Percentiles rank a stretch among this genome's conserved stretches.
phyloP scores from a whole-genome alignment of 441 rosid species.

The Adansonia madagascariensis region DNA sequence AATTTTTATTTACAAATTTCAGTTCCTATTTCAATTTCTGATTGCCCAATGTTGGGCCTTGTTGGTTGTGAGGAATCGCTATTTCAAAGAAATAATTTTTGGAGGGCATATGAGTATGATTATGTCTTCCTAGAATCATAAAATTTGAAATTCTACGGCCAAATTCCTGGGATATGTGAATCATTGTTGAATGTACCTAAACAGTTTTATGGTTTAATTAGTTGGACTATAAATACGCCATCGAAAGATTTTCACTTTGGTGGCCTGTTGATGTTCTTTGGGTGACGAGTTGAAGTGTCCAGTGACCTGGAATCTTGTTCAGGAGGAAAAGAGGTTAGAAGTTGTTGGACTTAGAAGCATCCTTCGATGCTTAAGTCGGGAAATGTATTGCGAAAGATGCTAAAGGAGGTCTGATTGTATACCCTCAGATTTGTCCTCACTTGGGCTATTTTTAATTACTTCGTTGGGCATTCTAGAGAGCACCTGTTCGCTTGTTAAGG shows the following conservation, averaged over 20 bases:
- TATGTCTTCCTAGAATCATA: neutral
- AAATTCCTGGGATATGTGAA: neutral
- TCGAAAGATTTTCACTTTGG: neutral
- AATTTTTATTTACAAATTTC: neutral
- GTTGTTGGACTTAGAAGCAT: too few species aligned
- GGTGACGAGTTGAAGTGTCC: too few species aligned
- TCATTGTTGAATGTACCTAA: neutral
- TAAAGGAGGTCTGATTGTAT: too few species aligned
- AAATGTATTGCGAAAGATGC: too few species aligned
- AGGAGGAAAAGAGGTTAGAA: too few species aligned
- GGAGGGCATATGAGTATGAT: neutral
- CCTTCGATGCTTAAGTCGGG: too few species aligned
- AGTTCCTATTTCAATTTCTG: neutral
- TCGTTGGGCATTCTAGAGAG: too few species aligned
- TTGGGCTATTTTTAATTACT: too few species aligned
- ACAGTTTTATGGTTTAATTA: neutral
- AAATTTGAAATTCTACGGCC: neutral
- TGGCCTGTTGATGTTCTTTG: too few species aligned
- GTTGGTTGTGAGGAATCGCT: neutral
- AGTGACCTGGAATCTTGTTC: too few species aligned
- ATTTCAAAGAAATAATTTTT: neutral
- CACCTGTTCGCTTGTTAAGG: too few species aligned
- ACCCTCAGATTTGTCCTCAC: too few species aligned
- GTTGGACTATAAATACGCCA: neutral
- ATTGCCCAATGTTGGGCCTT: neutral